Percentiles rank a stretch among this genome's conserved stretches.
phyloP scores from a whole-genome alignment of 2,329 filamentous ascomycete species.

The Claviceps cyperi region DNA sequence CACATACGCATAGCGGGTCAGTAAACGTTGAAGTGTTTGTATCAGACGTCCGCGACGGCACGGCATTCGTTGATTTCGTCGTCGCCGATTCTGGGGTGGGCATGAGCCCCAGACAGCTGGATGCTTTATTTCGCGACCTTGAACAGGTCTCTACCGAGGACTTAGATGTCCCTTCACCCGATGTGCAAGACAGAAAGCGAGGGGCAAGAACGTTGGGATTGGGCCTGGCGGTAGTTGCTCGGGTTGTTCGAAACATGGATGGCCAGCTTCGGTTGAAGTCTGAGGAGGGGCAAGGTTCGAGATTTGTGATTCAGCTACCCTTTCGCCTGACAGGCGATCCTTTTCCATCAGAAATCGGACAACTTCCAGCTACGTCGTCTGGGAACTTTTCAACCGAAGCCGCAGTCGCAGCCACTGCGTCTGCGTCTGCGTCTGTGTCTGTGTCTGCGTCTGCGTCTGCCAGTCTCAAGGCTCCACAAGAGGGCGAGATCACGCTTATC shows the following conservation, averaged over 20 bases:
- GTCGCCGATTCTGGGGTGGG: slow-evolving; percentile 62
- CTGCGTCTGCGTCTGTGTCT: slow-evolving; percentile 10
- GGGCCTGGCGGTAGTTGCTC: slow-evolving; percentile 75
- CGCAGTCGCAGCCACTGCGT: background rate
- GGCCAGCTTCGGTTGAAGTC: slow-evolving; percentile 76
- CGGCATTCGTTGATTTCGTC: slow-evolving; percentile 57
- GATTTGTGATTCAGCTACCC: slow-evolving; percentile 67
- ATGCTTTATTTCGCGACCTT: slow-evolving; percentile 42
- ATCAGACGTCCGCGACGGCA: slow-evolving; percentile 33
- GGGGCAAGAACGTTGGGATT: slow-evolving; percentile 49
- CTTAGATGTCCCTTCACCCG: slow-evolving; percentile 13
- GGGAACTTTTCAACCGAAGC: background rate
- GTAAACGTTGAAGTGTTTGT: slow-evolving; percentile 59
- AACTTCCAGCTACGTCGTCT: slow-evolving; percentile 1
- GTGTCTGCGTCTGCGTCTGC: slow-evolving; percentile 10
- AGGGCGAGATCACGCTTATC: slow-evolving; percentile 48
- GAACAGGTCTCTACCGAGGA: slow-evolving; percentile 41
- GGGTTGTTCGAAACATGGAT: slow-evolving; percentile 80
- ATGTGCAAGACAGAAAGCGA: slow-evolving; percentile 15
- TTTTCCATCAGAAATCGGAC: slow-evolving; percentile 11
- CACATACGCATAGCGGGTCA: slow-evolving; percentile 54
- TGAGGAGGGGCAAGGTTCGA: slow-evolving; percentile 65
- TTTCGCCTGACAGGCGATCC: slow-evolving; percentile 46
- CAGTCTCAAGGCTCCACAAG: slow-evolving; percentile 16
- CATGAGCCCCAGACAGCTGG: slow-evolving; percentile 49